Evolutionary conservation across 1,284 basidiomycete species (phyloP).

Genomic region (Pseudozyma pruni): DNA sequence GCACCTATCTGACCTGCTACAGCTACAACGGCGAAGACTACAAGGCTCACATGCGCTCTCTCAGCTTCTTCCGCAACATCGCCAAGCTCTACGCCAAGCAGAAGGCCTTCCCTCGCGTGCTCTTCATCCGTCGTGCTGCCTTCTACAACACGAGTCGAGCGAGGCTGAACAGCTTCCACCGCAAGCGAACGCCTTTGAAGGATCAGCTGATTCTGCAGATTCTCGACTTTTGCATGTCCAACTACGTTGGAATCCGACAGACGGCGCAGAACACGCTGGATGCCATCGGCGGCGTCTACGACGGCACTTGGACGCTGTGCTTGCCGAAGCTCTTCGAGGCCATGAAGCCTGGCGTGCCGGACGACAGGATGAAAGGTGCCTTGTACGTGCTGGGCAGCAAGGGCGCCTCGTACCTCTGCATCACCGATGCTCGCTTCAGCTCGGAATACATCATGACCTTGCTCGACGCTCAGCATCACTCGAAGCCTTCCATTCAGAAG

Average conservation of each 20-base stretch:
- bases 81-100: conserved; percentile 77
- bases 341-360: conserved; percentile 73
- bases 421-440: conserved; percentile 77
- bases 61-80: conserved; percentile 60
- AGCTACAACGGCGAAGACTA: conserved; percentile 66
- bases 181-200: conserved; percentile 81
- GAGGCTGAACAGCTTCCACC: conserved; percentile 84
- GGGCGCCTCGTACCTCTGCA: conserved; percentile 69
- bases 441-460: conserved; percentile 77
- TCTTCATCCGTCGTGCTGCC: conserved; percentile 83
- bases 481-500: conserved; percentile 91
- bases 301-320: conserved; percentile 80
- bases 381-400: conserved; percentile 87
- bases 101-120: conserved; percentile 78
- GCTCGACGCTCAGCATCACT: conserved; percentile 86
- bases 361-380: conserved; percentile 95
- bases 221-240: conserved; percentile 79
- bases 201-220: conserved; percentile 82
- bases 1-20: conserved; percentile 61
- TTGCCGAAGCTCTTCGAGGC: conserved; percentile 78
- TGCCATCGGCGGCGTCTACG: conserved; percentile 79
- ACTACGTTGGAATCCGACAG: conserved; percentile 70
- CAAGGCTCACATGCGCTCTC: conserved; percentile 56
- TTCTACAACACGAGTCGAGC: conserved; percentile 72
- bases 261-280: conserved; percentile 80